These are phyloP conservation scores for Colletotrichum somersetense DNA, from an alignment of 2,329 filamentous ascomycete species.

Conservation along the genomic window DNA sequence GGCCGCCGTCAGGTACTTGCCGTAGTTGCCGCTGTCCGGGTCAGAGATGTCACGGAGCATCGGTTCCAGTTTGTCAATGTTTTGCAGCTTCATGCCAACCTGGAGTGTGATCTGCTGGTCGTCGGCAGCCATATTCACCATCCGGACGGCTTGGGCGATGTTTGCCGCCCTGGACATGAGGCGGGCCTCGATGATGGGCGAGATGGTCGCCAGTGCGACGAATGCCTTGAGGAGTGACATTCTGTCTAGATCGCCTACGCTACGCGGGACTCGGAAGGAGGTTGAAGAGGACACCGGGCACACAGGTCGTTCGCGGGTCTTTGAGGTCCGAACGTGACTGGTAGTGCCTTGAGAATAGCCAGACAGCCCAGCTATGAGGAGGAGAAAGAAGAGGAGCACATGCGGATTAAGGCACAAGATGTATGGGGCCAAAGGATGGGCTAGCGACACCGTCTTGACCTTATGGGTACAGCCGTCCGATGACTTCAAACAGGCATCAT, in stretches of 20 bases:
- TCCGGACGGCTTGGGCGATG: constrained; percentile 37
- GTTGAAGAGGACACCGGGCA: constrained; percentile 1
- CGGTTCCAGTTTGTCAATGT: constrained; percentile 46
- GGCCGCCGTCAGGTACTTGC: constrained; percentile 45
- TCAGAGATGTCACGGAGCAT: constrained; percentile 46
- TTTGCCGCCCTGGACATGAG: constrained; percentile 42
- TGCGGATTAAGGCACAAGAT: neutral
- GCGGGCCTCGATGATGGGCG: constrained; percentile 33
- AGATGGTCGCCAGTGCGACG: constrained; percentile 32
- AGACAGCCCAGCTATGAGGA: neutral
- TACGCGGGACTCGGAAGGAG: constrained; percentile 2
- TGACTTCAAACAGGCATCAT: neutral
- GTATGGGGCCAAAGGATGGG: constrained; percentile 2
- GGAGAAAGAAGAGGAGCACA: neutral
- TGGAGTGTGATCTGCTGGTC: constrained; percentile 43
- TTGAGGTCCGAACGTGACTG: neutral
- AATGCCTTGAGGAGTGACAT: constrained; percentile 36
- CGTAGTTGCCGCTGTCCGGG: constrained; percentile 46
- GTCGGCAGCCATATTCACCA: constrained; percentile 38
- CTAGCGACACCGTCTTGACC: neutral
- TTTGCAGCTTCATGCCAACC: constrained; percentile 44
- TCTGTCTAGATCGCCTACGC: constrained; percentile 4
- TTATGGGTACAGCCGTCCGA: constrained; percentile 11
- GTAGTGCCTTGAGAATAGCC: neutral
- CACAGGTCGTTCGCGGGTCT: constrained; percentile 16